Base-by-base conservation (phyloP, 1,284 basidiomycete species). In the Naganishia sp. region DNA sequence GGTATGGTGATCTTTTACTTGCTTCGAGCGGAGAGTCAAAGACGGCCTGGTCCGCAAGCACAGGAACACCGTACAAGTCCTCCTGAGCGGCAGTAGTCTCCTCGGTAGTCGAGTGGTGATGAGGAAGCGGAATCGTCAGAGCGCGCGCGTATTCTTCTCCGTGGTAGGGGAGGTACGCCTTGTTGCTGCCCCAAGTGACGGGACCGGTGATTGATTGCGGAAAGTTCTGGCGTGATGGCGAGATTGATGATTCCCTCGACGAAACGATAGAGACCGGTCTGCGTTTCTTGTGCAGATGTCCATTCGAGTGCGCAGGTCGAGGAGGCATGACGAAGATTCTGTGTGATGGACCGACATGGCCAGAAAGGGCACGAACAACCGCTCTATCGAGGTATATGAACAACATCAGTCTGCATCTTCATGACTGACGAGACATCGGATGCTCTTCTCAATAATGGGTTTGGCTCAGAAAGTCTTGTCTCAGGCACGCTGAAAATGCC, bases 281-380 rank as follows among this genome's bases (percentile, higher is more conserved):
- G 42, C 47, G 58, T 51, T 61, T 61, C 58, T 61, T 61, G 58
- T 61, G 58, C 6, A 61, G 35, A n/a, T 51, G 58, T 6, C 57
- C 57, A 13, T 45, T 23, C 13, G 46, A 23, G 45, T 60, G 35
- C 10, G 58, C 23, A n/a, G 47, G 23, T 43, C 58, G 58, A 42
- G 35, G 45, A 15, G 58, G 58, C 58, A 61, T 61, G 58, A 25
- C 42, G 47, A 10, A 23, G 6, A 31, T 10, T 28, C 23, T 25
- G 49, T 39, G 13, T 39, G 35, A 2, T 13, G 3, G 35, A 9
- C 35, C 35, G 35, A 13, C 35, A 39, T 39, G 7, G 35, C 35
- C 35, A 39, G 35, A 39, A 39, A 13, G 35, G 10, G 35, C 10
- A 39, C 3, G 35, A 39, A 2, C 10, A 39, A 39, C 35, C 10